Conservation (phyloP, 176 grass and related monocot genomes). For the Zoysia japonica region DNA sequence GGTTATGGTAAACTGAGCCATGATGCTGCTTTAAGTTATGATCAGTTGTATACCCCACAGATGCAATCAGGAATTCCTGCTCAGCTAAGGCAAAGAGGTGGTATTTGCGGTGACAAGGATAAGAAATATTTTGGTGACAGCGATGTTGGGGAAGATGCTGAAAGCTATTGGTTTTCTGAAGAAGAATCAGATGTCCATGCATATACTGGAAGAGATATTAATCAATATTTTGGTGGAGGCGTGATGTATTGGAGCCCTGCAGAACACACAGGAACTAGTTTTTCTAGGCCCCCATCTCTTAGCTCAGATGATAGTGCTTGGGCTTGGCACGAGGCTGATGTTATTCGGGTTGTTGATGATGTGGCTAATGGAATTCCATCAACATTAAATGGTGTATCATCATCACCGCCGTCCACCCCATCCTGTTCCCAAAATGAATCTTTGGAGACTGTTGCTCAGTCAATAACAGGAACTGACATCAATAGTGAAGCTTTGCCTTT, state of each 20-base stretch:
- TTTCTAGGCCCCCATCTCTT: conserved; percentile 81
- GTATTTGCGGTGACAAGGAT: conserved; percentile 64
- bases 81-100: conserved; percentile 58
- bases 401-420: conserved; percentile 61
- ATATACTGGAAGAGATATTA: conserved; percentile 78
- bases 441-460: conserved; percentile 48
- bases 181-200: conserved; percentile 73
- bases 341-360: conserved; percentile 85
- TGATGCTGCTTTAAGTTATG: conserved; percentile 63
- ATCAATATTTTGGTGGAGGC: conserved; percentile 97
- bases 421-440: conserved; percentile 57
- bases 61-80: conserved; percentile 65
- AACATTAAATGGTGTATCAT: conserved; percentile 65
- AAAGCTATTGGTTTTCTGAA: conserved; percentile 93
- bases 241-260: conserved; percentile 98
- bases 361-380: conserved; percentile 63
- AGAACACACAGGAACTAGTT: conserved; percentile 75
- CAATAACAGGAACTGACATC: conserved; percentile 58
- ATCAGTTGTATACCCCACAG: conserved; percentile 61
- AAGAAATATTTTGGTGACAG: conserved; percentile 53
- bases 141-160: conserved; percentile 84
- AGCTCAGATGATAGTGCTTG: conserved; percentile 98
- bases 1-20: conserved; percentile 64
- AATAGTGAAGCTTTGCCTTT: conserved; percentile 43
- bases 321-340: conserved; percentile 97